Evolutionary conservation across 352 stramenopile genomes (phyloP), one percentile per base, ranked within the genome.

Genomic region (Globisporangium lucens): DNA sequence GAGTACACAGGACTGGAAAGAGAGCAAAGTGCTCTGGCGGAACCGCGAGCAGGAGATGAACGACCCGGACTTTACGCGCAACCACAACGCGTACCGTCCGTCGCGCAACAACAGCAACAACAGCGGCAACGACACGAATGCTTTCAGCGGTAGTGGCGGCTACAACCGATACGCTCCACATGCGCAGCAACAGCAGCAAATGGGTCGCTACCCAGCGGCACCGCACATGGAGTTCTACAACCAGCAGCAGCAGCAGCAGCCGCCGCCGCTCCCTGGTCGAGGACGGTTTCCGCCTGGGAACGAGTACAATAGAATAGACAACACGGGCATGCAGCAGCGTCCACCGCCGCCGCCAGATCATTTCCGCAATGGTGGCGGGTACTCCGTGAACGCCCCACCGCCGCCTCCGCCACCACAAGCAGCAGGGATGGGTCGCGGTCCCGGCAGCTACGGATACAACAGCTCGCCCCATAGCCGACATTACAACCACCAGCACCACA

Each of bases 1-100:
- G 59, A 70, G 60, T 43, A 61, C 73, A 55, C 77, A 90, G 43
- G 88, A 89, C 72, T 96, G 89, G 89, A 94, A 94, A 65, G 83
- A 95, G 67, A 94, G 78, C 67, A 98, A 98, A 66, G 95, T 97
- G 38, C 82, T 97, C 53, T 98, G 92, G 81, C 88, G 95, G 27
- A 98, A 98, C 79, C 89, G 93, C 35, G 85, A 97, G 67, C 89
- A 98, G 72, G 95, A 98, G 76, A 69, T 96, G 69, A 97, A 97
- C 63, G 95, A 98, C 74, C 91, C 91, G 2, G 91, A 98, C 70
- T 98, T 98, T 47, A 91, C 89, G 41, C 85, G 89, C 38, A 87
- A 95, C 66, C 85, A 89, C 60, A 75, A 93, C 38, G 78, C 77
- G 22, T 91, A 89, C 51, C 82, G 82, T 10, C 79, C 79, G 64